Conservation (phyloP, 345 rosid genomes). For the Citropsis articulata region DNA sequence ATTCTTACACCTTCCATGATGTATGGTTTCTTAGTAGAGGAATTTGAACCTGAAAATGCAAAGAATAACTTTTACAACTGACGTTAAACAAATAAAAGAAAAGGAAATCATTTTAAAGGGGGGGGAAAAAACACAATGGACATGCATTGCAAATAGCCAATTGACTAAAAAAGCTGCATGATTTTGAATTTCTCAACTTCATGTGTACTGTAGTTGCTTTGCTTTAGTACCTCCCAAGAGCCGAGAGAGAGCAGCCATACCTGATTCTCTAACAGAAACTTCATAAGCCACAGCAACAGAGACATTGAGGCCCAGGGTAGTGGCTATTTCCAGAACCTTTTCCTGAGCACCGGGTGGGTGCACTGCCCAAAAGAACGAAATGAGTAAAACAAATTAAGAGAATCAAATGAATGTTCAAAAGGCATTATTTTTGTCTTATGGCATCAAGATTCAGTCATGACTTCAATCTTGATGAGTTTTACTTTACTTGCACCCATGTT, state of each 20-base stretch:
- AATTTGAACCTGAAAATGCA: conserved; percentile 38
- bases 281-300: conserved; percentile 82
- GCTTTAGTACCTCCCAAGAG: not conserved
- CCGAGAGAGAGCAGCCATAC: conserved; percentile 20
- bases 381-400: not conserved
- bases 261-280: conserved; percentile 36
- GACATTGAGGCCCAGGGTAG: conserved; percentile 49
- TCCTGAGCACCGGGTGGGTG: conserved; percentile 78
- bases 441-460: not conserved
- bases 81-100: not conserved
- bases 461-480: conserved; percentile 14
- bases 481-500: conserved; percentile 88
- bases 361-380: conserved; percentile 37
- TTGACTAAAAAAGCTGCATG: not conserved
- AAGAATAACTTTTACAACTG: not conserved
- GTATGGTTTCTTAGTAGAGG: conserved; percentile 29
- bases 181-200: not conserved
- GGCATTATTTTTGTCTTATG: not conserved
- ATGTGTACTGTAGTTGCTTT: too few species aligned
- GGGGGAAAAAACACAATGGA: not conserved
- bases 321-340: conserved; percentile 65
- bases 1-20: conserved; percentile 53
- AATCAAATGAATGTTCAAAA: not conserved
- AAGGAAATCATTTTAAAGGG: too few species aligned
- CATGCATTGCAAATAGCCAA: not conserved